Percentiles rank a stretch among this genome's conserved stretches.
phyloP scores from a whole-genome alignment of 176 grass and related monocot genomes.

The Canna indica region DNA sequence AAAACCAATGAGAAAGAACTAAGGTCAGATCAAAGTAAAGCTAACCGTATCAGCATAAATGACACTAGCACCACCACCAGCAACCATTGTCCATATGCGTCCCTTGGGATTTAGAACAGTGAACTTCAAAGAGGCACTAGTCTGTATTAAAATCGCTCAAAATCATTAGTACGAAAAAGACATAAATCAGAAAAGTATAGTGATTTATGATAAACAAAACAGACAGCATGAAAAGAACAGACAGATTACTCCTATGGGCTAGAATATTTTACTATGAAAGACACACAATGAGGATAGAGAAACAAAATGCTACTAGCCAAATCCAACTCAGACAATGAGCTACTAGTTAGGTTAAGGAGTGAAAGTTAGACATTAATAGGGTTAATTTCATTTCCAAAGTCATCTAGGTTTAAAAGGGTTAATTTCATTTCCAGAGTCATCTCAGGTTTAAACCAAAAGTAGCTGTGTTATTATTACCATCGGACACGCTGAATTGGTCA shows the following conservation, averaged over 20 bases:
- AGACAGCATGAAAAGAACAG: background rate
- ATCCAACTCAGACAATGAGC: background rate
- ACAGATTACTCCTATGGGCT: background rate
- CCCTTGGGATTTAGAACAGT: conserved; percentile 81
- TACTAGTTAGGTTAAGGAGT: background rate
- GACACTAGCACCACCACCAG: conserved; percentile 92
- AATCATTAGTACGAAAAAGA: background rate
- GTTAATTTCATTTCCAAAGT: too few species aligned
- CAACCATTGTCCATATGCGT: conserved; percentile 94
- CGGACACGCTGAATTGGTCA: too few species aligned
- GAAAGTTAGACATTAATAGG: too few species aligned
- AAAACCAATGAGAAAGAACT: background rate
- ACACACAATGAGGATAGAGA: background rate
- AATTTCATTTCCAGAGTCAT: too few species aligned
- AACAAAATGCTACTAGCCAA: background rate
- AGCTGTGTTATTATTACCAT: too few species aligned
- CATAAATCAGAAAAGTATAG: background rate
- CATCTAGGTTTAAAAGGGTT: too few species aligned
- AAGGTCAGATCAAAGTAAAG: background rate
- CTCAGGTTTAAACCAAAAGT: too few species aligned
- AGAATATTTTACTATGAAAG: background rate
- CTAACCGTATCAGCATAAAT: conserved; percentile 95
- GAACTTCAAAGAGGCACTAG: conserved; percentile 85
- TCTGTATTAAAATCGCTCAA: conserved; percentile 34
- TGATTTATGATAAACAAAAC: background rate